phyloP scores from a whole-genome alignment of 1,284 basidiomycete genomes.

The Vanrija pseudolonga region DNA sequence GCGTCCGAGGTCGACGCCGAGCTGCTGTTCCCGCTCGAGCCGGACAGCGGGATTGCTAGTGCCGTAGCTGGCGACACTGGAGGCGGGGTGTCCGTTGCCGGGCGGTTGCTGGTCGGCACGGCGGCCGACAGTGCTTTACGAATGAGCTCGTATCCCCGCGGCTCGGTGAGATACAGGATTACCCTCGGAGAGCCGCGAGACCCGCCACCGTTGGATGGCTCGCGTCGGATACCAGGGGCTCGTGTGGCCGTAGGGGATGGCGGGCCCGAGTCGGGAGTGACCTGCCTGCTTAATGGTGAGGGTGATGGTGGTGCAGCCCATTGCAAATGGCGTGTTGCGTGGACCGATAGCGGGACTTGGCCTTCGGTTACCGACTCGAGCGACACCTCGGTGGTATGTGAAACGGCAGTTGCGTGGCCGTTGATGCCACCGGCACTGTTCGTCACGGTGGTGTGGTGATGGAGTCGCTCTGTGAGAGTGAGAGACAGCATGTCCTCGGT shows the following conservation, averaged over 20 bases:
- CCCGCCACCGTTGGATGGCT: neutral
- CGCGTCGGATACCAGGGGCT: neutral
- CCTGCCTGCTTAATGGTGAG: too few species aligned
- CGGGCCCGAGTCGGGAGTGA: too few species aligned
- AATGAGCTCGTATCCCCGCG: constrained; percentile 24
- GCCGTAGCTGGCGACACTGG: constrained; percentile 7
- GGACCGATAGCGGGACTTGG: too few species aligned
- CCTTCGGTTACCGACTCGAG: too few species aligned
- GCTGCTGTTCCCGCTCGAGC: neutral
- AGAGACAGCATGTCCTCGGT: neutral
- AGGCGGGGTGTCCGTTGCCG: neutral
- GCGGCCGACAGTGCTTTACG: constrained; percentile 21
- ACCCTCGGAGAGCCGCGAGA: constrained; percentile 8
- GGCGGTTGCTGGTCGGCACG: neutral
- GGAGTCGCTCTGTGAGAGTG: too few species aligned
- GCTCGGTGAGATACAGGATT: constrained; percentile 26
- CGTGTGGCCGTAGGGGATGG: neutral
- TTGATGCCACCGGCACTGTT: too few species aligned
- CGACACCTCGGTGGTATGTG: too few species aligned
- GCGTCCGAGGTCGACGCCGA: constrained; percentile 7
- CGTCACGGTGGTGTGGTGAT: too few species aligned
- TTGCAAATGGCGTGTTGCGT: too few species aligned
- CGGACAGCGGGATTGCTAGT: constrained; percentile 6
- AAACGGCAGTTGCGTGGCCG: too few species aligned
- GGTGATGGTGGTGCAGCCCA: too few species aligned